Conservation (phyloP, 73 alveolate species). For the Paramecium sonneborni region DNA sequence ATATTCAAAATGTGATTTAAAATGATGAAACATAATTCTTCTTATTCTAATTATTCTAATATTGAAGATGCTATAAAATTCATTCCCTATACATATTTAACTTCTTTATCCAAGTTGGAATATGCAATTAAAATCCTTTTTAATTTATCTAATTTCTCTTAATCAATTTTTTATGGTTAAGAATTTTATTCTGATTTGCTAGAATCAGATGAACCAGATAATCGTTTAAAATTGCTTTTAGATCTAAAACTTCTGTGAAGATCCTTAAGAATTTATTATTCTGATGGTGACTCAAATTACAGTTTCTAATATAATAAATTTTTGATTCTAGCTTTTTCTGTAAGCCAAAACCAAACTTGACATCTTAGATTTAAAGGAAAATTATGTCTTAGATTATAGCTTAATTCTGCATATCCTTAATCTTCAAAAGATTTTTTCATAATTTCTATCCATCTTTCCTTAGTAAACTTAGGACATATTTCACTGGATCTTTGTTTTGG, state of each 20-base stretch:
- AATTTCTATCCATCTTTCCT: constrained; percentile 4
- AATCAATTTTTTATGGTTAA: neutral
- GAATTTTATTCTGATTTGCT: neutral
- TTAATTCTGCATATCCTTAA: constrained; percentile 18
- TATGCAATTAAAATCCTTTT: constrained; percentile 35
- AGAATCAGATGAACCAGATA: constrained; percentile 2
- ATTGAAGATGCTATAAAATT: constrained; percentile 53
- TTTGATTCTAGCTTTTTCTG: constrained; percentile 38
- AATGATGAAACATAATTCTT: constrained; percentile 9
- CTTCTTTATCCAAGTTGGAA: constrained; percentile 46
- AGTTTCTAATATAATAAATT: neutral
- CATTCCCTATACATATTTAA: constrained; percentile 64
- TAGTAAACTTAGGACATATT: neutral
- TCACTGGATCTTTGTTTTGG: neutral
- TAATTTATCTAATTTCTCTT: neutral
- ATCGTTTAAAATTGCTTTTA: neutral
- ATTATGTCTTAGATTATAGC: constrained; percentile 41
- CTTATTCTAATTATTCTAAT: neutral
- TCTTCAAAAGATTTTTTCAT: neutral
- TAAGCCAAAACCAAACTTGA: constrained; percentile 45
- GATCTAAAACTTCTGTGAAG: constrained; percentile 17
- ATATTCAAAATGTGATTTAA: constrained; percentile 18
- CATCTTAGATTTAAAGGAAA: constrained; percentile 52
- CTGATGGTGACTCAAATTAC: neutral
- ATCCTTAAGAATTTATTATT: constrained; percentile 5